Evolutionary conservation across 805 yeast species (phyloP), one percentile per base, ranked within the genome.

Genomic region (Wickerhamia fluorescens): DNA sequence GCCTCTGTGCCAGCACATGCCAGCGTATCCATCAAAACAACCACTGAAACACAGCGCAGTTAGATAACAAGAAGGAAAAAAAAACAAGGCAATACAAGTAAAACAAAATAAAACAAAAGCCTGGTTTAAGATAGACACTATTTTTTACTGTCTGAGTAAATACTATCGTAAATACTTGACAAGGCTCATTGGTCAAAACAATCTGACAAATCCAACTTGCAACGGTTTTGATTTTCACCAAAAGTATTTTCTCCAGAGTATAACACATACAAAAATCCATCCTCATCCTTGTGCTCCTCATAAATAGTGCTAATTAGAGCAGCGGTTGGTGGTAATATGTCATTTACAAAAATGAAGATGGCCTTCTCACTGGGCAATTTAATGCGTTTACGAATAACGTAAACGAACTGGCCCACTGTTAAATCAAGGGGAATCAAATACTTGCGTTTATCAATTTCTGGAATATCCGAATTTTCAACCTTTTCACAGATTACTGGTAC

Each of bases 231-330:
- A 8, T 10, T 51, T 31, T 58, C 59, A 34, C 98, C 98, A 65
- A 92, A 92, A 5, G 98, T 92, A 62, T 92, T 92, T 61, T 92
- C 98, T 27, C 98, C 97, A 5, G 96, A 84, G 64, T 89, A 89
- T 40, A 94, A 75, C 41, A 92, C 89, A 61, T 92, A 92, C 51
- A 92, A 74, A 60, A 92, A 92, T 20, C 98, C 98, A 56, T 92
- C 98, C 51, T 89, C 89, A 53, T 92, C 98, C 63, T 87, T 87
- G 61, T 92, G 95, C 58, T 92, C 96, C 49, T 88, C 94, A 53
- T 92, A 92, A 40, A 92, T 82, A 14, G 92, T 73, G 46, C 94
- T 81, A 92, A 92, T 86, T 43, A 92, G 72, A 11, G 97, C 95
- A 13, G 97, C 96, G 3, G 98, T 92, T 26, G 97, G 97, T 7